Evolutionary conservation across 371 early-diverging fungal genomes (phyloP).

Genomic region (Paraphysoderma sedebokerense): DNA sequence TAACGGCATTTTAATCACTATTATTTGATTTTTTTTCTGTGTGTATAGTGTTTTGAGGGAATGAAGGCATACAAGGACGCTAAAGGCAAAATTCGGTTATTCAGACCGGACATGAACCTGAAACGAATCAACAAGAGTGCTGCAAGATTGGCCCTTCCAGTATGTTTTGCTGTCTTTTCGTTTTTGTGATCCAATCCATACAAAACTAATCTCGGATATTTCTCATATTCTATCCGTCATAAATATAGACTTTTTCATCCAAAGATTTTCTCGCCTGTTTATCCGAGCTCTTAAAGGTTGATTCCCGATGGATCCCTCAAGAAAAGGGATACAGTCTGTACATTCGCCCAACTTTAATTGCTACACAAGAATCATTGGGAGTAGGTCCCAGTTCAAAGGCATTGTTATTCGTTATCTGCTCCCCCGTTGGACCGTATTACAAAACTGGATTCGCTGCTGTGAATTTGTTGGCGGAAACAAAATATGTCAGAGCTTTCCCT

Average conservation of each 20-base stretch:
- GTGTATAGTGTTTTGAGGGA: conserved; percentile 66
- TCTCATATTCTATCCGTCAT: neutral
- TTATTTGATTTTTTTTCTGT: neutral
- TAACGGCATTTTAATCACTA: no score
- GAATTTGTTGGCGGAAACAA: conserved; percentile 59
- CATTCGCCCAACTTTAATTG: conserved; percentile 88
- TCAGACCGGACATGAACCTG: conserved; percentile 87
- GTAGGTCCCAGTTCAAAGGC: conserved; percentile 50
- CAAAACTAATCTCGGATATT: neutral
- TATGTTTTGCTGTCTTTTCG: conserved; percentile 11
- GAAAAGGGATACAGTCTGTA: conserved; percentile 89
- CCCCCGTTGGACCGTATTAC: conserved; percentile 96
- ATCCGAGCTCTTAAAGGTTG: conserved; percentile 62
- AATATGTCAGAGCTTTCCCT: conserved; percentile 88
- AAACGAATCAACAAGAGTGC: conserved; percentile 53
- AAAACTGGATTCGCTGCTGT: conserved; percentile 82
- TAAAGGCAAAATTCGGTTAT: conserved; percentile 61
- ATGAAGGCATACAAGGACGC: conserved; percentile 80
- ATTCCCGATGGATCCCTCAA: conserved; percentile 72
- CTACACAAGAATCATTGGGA: conserved; percentile 52
- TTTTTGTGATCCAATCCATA: neutral
- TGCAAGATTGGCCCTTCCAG: conserved; percentile 61
- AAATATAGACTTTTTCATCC: conserved; percentile 46
- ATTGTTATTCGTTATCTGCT: conserved; percentile 73
- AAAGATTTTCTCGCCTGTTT: conserved; percentile 68